A percentile compares a stretch with the other conserved stretches of the same genome.
Conservation (phyloP, 2,329 filamentous ascomycete genomes). For the Paecilomyces fulvus region DNA sequence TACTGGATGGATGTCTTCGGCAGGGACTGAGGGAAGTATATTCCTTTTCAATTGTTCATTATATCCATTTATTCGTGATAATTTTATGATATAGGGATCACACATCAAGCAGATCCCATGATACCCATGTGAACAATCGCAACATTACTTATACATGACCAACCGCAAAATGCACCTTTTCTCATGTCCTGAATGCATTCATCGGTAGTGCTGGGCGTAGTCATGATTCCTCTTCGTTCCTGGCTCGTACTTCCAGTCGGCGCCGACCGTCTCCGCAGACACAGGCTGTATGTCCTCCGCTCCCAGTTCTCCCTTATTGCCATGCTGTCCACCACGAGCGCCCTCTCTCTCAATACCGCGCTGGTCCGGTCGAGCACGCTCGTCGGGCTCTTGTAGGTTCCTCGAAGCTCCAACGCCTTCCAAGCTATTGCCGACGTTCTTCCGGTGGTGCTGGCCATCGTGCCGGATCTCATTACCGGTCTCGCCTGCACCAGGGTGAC, state of each 20-base stretch:
- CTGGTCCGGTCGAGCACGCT: constrained; percentile 17
- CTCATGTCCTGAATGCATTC: background rate
- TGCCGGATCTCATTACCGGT: constrained; percentile 40
- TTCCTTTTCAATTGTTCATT: background rate
- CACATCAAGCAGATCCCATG: background rate
- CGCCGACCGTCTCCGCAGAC: constrained; percentile 18
- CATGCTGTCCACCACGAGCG: constrained; percentile 10
- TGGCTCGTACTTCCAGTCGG: constrained; percentile 19
- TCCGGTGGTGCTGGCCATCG: constrained; percentile 35
- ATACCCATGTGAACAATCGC: background rate
- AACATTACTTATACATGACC: background rate
- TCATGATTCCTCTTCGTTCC: constrained; percentile 12
- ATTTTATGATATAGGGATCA: background rate
- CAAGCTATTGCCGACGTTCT: constrained; percentile 34
- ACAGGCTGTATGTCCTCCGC: constrained; percentile 22
- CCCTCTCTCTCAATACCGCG: constrained; percentile 22
- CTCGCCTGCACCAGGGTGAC: constrained; percentile 44
- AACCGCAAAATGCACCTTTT: background rate
- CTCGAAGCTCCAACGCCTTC: constrained; percentile 35
- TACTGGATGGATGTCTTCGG: background rate
- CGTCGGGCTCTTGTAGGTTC: constrained; percentile 10
- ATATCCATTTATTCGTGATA: background rate
- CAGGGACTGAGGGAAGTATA: background rate
- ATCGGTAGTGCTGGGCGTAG: background rate
- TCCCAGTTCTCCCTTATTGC: constrained; percentile 20